phyloP scores from a whole-genome alignment of 2,329 filamentous ascomycete species.

The Cercospora nicotianae region DNA sequence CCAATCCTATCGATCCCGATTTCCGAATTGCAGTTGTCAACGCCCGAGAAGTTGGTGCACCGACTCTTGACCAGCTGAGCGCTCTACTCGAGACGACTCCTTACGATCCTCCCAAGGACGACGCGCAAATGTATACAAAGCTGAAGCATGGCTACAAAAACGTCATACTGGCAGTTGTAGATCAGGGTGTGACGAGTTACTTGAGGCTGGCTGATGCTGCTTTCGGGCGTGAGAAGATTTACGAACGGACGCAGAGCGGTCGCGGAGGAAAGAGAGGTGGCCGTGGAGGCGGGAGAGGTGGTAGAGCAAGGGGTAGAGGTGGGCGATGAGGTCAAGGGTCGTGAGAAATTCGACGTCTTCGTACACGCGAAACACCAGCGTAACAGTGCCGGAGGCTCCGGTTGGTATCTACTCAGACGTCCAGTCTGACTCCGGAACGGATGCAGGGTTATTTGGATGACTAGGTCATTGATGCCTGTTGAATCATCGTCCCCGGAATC shows the following conservation, averaged over 20 bases:
- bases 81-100: slow-evolving; percentile 73
- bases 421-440: background rate
- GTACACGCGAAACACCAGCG: no score
- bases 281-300: slow-evolving; percentile 41
- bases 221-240: slow-evolving; percentile 71
- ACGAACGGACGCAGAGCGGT: slow-evolving; percentile 53
- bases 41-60: slow-evolving; percentile 68
- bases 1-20: slow-evolving; percentile 73
- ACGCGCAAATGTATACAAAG: slow-evolving; percentile 65
- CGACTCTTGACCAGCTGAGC: slow-evolving; percentile 70
- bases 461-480: background rate
- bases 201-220: slow-evolving; percentile 75
- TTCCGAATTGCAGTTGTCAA: slow-evolving; percentile 83
- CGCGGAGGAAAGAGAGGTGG: slow-evolving; percentile 38
- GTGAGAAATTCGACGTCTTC: no score
- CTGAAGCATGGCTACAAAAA: slow-evolving; percentile 83
- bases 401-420: background rate
- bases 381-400: background rate
- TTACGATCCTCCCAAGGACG: slow-evolving; percentile 57
- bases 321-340: background rate
- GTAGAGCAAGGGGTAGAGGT: slow-evolving; percentile 40
- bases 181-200: slow-evolving; percentile 87
- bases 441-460: background rate
- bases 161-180: slow-evolving; percentile 83
- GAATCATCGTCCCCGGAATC: slow-evolving; percentile 16